Evolutionary conservation across 768 basidiomycete species (phyloP), one percentile per base, ranked within the genome.

Genomic region (Lentinula raphanica): DNA sequence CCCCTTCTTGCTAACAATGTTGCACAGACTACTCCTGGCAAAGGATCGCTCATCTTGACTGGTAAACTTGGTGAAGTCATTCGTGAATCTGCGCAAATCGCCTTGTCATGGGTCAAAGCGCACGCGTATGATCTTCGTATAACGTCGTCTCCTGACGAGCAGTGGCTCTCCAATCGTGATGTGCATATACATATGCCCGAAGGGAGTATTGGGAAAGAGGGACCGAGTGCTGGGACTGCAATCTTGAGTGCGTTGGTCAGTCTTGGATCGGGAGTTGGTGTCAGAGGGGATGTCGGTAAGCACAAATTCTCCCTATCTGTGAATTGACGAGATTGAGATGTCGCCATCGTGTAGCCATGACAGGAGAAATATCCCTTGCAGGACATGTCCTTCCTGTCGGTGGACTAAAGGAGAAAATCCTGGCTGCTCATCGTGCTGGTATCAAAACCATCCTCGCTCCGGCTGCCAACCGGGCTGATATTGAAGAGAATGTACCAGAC

Each of bases 41-140:
- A 96, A 69, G 96, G 96, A 12, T 81, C 80, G 15, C 77, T 99
- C 2, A 94, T 94, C 64, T 75, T 98, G 7, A 98, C 97, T 0
- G 97, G 97, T 38, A 98, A 98, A 73, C 87, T 99, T 3, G 96
- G 96, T 44, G 97, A 99, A 65, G 97, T 98, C 60, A 98, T 99
- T 69, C 83, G 92, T 36, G 97, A 98, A 74, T 92, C 90, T 61
- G 94, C 95, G 1, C 93, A 97, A 69, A 97, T 99, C 62, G 93
- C 89, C 3, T 72, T 98, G 60, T 90, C 89, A 67, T 98, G 92
- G 89, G 89, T 96, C 39, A 95, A 94, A 69, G 78, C 86, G 8
- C 91, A 98, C 67, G 92, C 97, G 12, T 89, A 81, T 68, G 87
- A 90, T 51, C 81, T 98, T 11, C 94, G 94, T 3, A 90, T 98